Evolutionary conservation across 768 basidiomycete species (phyloP).

Genomic region (Phaeolepiota aurea): DNA sequence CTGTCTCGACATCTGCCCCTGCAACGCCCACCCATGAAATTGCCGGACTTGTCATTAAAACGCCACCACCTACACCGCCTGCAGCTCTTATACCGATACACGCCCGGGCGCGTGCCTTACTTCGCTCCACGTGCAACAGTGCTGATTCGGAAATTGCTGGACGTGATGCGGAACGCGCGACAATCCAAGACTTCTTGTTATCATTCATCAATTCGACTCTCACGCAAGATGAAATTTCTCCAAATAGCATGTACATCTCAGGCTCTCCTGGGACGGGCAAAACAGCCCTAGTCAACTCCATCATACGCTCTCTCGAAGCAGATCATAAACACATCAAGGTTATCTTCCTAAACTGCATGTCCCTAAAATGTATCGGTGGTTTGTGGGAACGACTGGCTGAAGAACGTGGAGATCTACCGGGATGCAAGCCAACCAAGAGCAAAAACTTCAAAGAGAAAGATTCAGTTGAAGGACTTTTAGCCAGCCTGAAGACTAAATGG

Average conservation of each 20-base stretch:
- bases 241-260: constrained; percentile 73
- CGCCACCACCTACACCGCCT: constrained; percentile 59
- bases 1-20: constrained; percentile 34
- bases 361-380: constrained; percentile 53
- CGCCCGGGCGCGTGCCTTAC: constrained; percentile 56
- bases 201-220: constrained; percentile 35
- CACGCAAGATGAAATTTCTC: constrained; percentile 13
- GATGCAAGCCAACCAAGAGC: constrained; percentile 25
- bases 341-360: constrained; percentile 74
- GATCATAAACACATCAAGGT: constrained; percentile 33
- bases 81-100: constrained; percentile 38
- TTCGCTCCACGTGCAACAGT: constrained; percentile 64
- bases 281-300: constrained; percentile 71
- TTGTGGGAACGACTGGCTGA: constrained; percentile 66
- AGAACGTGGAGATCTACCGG: constrained; percentile 32
- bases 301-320: constrained; percentile 37
- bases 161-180: constrained; percentile 53
- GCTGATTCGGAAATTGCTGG: constrained; percentile 48
- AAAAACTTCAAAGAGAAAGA: constrained; percentile 36
- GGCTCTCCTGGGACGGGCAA: constrained; percentile 92
- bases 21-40: constrained; percentile 38
- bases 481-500: constrained; percentile 44
- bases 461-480: constrained; percentile 36
- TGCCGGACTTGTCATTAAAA: constrained; percentile 35
- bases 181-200: constrained; percentile 51